Percentiles rank a stretch among this genome's conserved stretches.
Evolutionary conservation across 495 filamentous ascomycete species (phyloP).

Genomic region (Hypoxylon intermedium): DNA sequence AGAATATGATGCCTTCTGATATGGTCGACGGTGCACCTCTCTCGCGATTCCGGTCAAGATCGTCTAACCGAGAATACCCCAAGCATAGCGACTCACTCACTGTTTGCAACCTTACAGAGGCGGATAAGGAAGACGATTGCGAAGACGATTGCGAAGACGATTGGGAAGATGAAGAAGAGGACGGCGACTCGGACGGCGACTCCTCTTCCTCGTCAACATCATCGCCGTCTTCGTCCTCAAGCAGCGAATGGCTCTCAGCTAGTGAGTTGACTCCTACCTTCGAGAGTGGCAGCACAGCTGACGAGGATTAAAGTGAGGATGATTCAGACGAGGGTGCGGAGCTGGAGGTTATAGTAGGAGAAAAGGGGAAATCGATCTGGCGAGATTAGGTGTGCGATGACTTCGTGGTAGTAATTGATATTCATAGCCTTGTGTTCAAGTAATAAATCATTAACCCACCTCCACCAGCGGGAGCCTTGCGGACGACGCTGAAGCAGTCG

Average conservation of each 20-base stretch:
- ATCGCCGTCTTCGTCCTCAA: slow-evolving; percentile 12
- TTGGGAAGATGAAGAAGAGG: slow-evolving; percentile 11
- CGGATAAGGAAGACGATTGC: slow-evolving; percentile 10
- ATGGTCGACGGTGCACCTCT: neutral
- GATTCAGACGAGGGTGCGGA: slow-evolving; percentile 1
- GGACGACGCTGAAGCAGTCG: no score
- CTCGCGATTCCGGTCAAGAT: slow-evolving; percentile 2
- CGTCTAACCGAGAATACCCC: slow-evolving; percentile 1
- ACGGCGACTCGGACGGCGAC: slow-evolving; percentile 24
- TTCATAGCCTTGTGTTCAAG: neutral
- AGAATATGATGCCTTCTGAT: slow-evolving; percentile 14
- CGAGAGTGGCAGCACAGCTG: neutral
- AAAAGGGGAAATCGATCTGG: slow-evolving; percentile 17
- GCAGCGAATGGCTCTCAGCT: slow-evolving; percentile 20
- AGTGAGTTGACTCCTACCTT: neutral
- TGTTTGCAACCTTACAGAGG: slow-evolving; percentile 14
- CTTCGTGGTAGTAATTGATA: no score
- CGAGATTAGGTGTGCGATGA: no score
- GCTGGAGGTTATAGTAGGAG: slow-evolving; percentile 1
- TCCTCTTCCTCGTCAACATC: slow-evolving; percentile 2
- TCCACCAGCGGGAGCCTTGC: no score
- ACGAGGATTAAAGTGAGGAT: slow-evolving; percentile 2
- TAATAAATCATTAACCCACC: no score
- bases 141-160: slow-evolving; percentile 29
- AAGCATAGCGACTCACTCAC: slow-evolving; percentile 15